Conservation (phyloP, 495 filamentous ascomycete species). For the Hypoxylon lienhwacheense region DNA sequence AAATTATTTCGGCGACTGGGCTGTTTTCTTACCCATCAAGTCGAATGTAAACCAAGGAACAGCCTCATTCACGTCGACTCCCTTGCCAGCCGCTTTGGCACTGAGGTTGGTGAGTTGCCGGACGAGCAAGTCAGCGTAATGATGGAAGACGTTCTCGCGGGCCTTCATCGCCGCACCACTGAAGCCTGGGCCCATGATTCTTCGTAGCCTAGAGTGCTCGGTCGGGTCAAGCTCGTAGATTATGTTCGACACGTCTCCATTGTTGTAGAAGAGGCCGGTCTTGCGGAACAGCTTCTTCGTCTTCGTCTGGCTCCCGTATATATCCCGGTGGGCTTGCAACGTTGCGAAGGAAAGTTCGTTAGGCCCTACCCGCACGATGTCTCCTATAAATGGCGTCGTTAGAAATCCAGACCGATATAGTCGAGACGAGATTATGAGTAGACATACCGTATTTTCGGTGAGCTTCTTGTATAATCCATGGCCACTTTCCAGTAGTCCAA, state of each 20-base stretch:
- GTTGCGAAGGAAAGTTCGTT: slow-evolving; percentile 48
- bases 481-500: slow-evolving; percentile 31
- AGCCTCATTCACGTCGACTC: slow-evolving; percentile 45
- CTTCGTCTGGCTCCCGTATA: slow-evolving; percentile 42
- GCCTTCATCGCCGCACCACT: slow-evolving; percentile 39
- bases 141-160: slow-evolving; percentile 49
- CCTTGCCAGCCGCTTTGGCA: slow-evolving; percentile 6
- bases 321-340: slow-evolving; percentile 48
- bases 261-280: slow-evolving; percentile 38
- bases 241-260: slow-evolving; percentile 27
- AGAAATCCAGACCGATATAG: neutral
- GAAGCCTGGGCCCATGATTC: slow-evolving; percentile 36
- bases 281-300: slow-evolving; percentile 40
- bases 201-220: slow-evolving; percentile 41
- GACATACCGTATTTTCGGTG: slow-evolving; percentile 35
- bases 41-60: slow-evolving; percentile 55
- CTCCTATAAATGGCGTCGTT: slow-evolving; percentile 16
- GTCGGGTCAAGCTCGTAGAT: slow-evolving; percentile 32
- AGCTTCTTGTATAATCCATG: slow-evolving; percentile 16
- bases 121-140: slow-evolving; percentile 48
- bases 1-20: neutral
- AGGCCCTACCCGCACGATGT: slow-evolving; percentile 49
- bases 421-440: neutral
- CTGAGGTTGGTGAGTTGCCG: slow-evolving; percentile 38
- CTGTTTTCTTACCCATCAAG: slow-evolving; percentile 45